These are phyloP conservation scores for Malbranchea zuffiana DNA, from an alignment of 2,329 filamentous ascomycete genomes.

Conservation along the genomic window DNA sequence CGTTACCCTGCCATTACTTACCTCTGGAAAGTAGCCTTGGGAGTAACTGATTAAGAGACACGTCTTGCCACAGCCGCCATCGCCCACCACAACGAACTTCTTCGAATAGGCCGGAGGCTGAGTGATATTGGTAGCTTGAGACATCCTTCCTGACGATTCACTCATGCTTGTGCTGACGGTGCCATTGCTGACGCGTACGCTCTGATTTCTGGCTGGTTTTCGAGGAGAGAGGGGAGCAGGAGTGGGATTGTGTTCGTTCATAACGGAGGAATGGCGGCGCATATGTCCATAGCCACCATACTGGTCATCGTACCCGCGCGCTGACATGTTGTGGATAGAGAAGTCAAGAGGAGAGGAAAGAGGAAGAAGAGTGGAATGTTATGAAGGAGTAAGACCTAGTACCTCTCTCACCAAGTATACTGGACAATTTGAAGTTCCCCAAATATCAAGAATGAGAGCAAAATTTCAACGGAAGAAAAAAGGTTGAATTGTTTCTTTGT, in stretches of 20 bases:
- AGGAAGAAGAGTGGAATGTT: neutral
- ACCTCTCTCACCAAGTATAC: neutral
- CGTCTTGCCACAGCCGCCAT: constrained; percentile 97
- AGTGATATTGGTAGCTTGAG: constrained; percentile 68
- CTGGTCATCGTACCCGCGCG: constrained; percentile 13
- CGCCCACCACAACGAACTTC: constrained; percentile 97
- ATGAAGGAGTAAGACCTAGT: neutral
- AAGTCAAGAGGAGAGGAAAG: neutral
- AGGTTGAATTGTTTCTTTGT: no score
- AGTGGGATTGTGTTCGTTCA: constrained; percentile 27
- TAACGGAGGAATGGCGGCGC: constrained; percentile 45
- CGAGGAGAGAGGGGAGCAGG: constrained; percentile 34
- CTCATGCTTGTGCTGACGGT: constrained; percentile 80
- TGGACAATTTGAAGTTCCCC: no score
- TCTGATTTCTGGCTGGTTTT: constrained; percentile 43
- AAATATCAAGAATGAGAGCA: no score
- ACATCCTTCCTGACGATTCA: constrained; percentile 60
- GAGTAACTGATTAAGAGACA: constrained; percentile 98
- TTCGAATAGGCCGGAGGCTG: constrained; percentile 91
- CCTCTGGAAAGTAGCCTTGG: constrained; percentile 97
- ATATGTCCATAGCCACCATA: constrained; percentile 40
- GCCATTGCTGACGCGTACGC: constrained; percentile 68
- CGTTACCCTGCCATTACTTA: constrained; percentile 28
- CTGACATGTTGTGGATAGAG: constrained; percentile 13
- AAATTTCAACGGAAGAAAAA: no score